phyloP scores from a whole-genome alignment of 2,329 filamentous ascomycete species.

The Fusarium buharicum region DNA sequence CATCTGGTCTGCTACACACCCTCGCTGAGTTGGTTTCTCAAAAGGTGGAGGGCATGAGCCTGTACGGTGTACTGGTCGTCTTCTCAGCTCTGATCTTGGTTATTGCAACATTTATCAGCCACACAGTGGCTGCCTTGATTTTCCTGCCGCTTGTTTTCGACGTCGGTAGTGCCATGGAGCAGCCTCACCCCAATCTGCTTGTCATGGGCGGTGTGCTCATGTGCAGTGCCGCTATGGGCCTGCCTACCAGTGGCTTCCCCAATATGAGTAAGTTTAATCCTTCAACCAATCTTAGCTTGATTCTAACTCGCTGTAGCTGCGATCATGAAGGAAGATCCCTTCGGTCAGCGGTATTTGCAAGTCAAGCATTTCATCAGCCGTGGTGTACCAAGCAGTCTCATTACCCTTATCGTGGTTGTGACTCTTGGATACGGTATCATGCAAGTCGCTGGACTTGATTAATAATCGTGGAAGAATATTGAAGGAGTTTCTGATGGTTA shows the following conservation, averaged over 20 bases:
- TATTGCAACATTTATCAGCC: slow-evolving; percentile 96
- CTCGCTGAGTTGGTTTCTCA: slow-evolving; percentile 82
- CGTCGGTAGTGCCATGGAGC: slow-evolving; percentile 84
- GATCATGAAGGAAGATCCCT: slow-evolving; percentile 98
- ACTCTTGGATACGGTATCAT: slow-evolving; percentile 93
- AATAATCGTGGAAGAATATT: slow-evolving; percentile 4
- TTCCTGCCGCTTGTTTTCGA: slow-evolving; percentile 90
- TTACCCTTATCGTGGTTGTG: slow-evolving; percentile 84
- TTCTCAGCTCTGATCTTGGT: slow-evolving; percentile 88
- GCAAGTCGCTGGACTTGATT: slow-evolving; percentile 74
- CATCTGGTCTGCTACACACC: slow-evolving; percentile 89
- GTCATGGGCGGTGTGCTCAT: slow-evolving; percentile 97
- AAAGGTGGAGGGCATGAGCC: slow-evolving; percentile 77
- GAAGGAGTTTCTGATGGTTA: background rate
- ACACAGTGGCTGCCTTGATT: slow-evolving; percentile 95
- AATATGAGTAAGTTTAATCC: slow-evolving; percentile 89
- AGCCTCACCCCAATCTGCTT: slow-evolving; percentile 91
- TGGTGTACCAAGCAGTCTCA: slow-evolving; percentile 87
- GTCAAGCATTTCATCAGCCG: slow-evolving; percentile 95
- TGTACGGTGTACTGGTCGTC: slow-evolving; percentile 88
- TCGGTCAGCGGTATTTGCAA: slow-evolving; percentile 88
- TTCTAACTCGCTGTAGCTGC: slow-evolving; percentile 69
- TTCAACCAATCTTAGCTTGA: background rate
- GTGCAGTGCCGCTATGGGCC: slow-evolving; percentile 95
- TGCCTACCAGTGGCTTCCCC: slow-evolving; percentile 96